These are phyloP conservation scores for Kodamaea fukazawae DNA, from an alignment of 805 yeast species.

Conservation along the genomic window DNA sequence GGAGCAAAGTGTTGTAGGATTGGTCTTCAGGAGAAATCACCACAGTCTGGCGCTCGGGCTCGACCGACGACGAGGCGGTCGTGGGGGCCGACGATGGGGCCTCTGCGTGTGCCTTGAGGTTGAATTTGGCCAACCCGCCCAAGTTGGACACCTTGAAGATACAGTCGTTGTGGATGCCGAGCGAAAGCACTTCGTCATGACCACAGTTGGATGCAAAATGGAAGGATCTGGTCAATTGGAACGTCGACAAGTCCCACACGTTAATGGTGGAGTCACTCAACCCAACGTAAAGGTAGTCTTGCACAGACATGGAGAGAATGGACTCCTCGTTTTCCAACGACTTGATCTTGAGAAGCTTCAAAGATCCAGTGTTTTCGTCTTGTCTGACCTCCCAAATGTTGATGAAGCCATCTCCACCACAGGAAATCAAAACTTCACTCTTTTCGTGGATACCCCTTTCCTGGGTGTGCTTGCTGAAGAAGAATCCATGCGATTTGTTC, in stretches of 20 bases:
- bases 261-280: conserved; percentile 69
- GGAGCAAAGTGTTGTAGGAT: conserved; percentile 1
- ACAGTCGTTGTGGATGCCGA: conserved; percentile 54
- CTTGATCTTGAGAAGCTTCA: conserved; percentile 20
- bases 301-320: conserved; percentile 64
- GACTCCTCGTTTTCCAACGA: conserved; percentile 63
- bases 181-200: conserved; percentile 50
- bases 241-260: conserved; percentile 84
- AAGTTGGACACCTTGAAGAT: conserved; percentile 60
- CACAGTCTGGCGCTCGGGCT: conserved; percentile 3
- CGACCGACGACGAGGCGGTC: neutral
- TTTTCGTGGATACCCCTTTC: neutral
- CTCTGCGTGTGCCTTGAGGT: conserved; percentile 18
- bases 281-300: conserved; percentile 79
- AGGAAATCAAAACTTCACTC: conserved; percentile 32
- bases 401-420: conserved; percentile 91
- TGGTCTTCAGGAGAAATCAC: conserved; percentile 14
- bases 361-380: neutral
- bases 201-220: conserved; percentile 15
- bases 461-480: neutral
- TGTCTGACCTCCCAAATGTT: conserved; percentile 65
- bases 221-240: conserved; percentile 57
- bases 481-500: conserved; percentile 10
- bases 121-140: conserved; percentile 36
- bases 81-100: conserved; percentile 5